A percentile compares a stretch with the other conserved stretches of the same genome.
These are phyloP conservation scores for Amanita rubescens DNA, from an alignment of 768 basidiomycete genomes.

Conservation along the genomic window DNA sequence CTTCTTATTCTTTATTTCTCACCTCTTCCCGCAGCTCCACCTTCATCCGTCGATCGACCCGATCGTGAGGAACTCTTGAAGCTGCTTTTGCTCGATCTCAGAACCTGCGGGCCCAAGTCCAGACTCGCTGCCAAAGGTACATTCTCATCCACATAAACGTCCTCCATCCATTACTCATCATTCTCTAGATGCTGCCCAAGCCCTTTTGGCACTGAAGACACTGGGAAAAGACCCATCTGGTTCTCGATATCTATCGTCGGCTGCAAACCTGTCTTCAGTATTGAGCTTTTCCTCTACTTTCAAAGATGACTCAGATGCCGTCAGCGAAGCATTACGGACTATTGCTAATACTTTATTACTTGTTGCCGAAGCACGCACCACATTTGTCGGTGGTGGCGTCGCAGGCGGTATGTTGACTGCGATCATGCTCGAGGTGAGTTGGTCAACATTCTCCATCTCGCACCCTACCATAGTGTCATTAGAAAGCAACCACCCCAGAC, in stretches of 20 bases:
- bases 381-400: conserved; percentile 50
- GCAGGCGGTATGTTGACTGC: conserved; percentile 58
- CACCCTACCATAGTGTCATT: conserved; percentile 10
- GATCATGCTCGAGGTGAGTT: conserved; percentile 33
- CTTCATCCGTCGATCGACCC: conserved; percentile 38
- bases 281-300: conserved; percentile 43
- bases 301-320: conserved; percentile 51
- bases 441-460: not conserved
- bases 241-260: conserved; percentile 49
- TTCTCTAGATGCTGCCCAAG: conserved; percentile 52
- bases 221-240: conserved; percentile 66
- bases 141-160: not conserved
- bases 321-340: conserved; percentile 64
- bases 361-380: conserved; percentile 50
- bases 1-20: not conserved
- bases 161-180: not conserved
- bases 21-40: conserved; percentile 28
- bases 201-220: conserved; percentile 65
- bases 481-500: conserved; percentile 60
- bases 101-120: conserved; percentile 15
- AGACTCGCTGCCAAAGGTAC: conserved; percentile 27
- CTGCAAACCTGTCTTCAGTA: conserved; percentile 50
- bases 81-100: conserved; percentile 53
- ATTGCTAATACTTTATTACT: conserved; percentile 77
- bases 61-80: conserved; percentile 51